Percentiles rank a stretch among this genome's conserved stretches.
Conservation (phyloP, 2,329 filamentous ascomycete species). For the Diaporthe citri region DNA sequence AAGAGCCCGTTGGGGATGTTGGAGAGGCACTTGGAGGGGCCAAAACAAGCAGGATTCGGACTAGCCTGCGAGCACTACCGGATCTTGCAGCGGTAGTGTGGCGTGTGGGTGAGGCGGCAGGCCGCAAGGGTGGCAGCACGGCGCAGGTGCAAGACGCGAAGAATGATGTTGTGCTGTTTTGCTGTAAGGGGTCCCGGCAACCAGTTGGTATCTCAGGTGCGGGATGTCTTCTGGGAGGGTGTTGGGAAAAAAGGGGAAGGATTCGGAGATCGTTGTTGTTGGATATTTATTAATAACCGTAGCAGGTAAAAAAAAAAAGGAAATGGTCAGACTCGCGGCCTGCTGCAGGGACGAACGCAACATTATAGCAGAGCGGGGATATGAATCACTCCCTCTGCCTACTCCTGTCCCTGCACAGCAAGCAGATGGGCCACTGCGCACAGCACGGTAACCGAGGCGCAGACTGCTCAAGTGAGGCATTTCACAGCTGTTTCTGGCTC, state of each 20-base stretch:
- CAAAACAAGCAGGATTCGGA: conserved; percentile 9
- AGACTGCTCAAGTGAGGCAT: not conserved
- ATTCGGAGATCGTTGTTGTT: conserved; percentile 10
- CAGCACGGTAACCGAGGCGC: not conserved
- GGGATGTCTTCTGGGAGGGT: not conserved
- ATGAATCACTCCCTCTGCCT: not conserved
- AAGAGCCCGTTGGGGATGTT: not conserved
- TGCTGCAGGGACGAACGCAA: conserved; percentile 15
- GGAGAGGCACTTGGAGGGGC: not conserved
- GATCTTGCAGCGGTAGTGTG: conserved; percentile 33
- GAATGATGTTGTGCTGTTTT: not conserved
- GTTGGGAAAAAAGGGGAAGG: conserved; percentile 9
- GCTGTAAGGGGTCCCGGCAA: conserved; percentile 18
- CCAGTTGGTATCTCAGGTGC: conserved; percentile 1
- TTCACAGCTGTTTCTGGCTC: conserved; percentile 14
- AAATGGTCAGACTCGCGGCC: not conserved
- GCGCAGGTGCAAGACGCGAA: not conserved
- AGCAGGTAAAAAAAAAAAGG: conserved; percentile 3
- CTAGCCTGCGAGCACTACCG: conserved; percentile 19
- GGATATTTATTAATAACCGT: conserved; percentile 15
- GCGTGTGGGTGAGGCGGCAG: conserved; percentile 16
- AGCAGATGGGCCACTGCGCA: not conserved
- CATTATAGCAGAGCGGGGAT: conserved; percentile 13
- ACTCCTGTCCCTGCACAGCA: not conserved
- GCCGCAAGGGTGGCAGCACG: not conserved